These are phyloP conservation scores for Dissophora globulifera DNA, from an alignment of 192 early-diverging fungal species.

Conservation along the genomic window DNA sequence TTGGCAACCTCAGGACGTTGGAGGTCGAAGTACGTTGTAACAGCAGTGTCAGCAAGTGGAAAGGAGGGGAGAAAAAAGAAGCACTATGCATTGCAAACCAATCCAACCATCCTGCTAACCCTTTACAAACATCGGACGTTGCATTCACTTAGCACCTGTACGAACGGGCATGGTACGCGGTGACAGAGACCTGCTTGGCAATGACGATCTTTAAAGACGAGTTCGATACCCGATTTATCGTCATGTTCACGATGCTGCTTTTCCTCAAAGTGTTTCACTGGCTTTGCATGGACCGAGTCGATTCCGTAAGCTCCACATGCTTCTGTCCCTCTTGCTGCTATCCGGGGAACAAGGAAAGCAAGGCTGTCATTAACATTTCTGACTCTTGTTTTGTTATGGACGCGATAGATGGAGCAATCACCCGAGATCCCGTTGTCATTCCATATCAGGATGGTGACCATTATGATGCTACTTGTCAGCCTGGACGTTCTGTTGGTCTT, in stretches of 20 bases:
- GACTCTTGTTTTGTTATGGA: neutral
- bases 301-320: slow-evolving; percentile 82
- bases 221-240: slow-evolving; percentile 87
- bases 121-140: too few relatives aligned
- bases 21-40: slow-evolving; percentile 84
- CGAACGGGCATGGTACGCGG: slow-evolving; percentile 96
- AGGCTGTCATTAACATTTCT: too few relatives aligned
- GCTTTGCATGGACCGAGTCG: slow-evolving; percentile 91
- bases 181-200: slow-evolving; percentile 96
- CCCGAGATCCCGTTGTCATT: slow-evolving; percentile 70
- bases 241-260: slow-evolving; percentile 87
- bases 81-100: too few relatives aligned
- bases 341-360: too few relatives aligned
- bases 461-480: slow-evolving; percentile 72
- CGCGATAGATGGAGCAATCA: slow-evolving; percentile 82
- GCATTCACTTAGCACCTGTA: slow-evolving; percentile 83
- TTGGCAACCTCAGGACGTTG: slow-evolving; percentile 89
- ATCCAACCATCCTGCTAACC: neutral
- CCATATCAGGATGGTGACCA: slow-evolving; percentile 75
- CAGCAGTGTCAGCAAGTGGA: too few relatives aligned
- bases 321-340: too few relatives aligned
- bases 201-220: slow-evolving; percentile 97
- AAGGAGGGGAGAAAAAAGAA: too few relatives aligned
- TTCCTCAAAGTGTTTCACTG: slow-evolving; percentile 98
- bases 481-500: slow-evolving; percentile 81